Conservation (phyloP, 306 rosid genomes). For the Cucumis melo region DNA sequence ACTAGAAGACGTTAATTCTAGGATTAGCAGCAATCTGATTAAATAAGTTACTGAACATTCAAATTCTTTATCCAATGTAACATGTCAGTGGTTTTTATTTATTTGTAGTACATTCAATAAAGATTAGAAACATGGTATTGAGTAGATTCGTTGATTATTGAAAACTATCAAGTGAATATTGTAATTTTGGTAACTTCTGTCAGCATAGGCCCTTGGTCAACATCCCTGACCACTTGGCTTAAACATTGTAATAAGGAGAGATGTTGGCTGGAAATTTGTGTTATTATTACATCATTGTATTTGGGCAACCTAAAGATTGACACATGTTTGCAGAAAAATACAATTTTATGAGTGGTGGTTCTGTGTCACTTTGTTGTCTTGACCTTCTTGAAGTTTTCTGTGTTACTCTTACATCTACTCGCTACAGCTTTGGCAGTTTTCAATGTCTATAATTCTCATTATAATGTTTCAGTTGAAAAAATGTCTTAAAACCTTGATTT, state of each 20-base stretch:
- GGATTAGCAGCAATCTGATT: neutral
- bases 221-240: neutral
- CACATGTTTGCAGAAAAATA: neutral
- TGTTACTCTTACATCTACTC: neutral
- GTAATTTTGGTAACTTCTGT: neutral
- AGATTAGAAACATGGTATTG: neutral
- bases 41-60: neutral
- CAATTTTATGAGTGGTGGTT: neutral
- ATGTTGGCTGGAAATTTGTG: neutral
- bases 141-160: neutral
- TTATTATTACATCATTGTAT: neutral
- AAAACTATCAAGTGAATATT: neutral
- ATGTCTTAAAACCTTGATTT: neutral
- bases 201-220: neutral
- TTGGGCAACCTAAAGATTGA: neutral
- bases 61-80: neutral
- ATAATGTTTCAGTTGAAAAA: neutral
- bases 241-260: neutral
- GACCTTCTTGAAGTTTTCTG: neutral
- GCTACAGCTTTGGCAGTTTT: neutral
- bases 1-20: neutral
- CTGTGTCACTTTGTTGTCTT: neutral
- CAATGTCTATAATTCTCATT: neutral
- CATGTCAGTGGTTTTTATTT: neutral
- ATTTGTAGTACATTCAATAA: neutral